These are phyloP conservation scores for Penicillium roqueforti DNA, from an alignment of 495 filamentous ascomycete species.

Conservation along the genomic window DNA sequence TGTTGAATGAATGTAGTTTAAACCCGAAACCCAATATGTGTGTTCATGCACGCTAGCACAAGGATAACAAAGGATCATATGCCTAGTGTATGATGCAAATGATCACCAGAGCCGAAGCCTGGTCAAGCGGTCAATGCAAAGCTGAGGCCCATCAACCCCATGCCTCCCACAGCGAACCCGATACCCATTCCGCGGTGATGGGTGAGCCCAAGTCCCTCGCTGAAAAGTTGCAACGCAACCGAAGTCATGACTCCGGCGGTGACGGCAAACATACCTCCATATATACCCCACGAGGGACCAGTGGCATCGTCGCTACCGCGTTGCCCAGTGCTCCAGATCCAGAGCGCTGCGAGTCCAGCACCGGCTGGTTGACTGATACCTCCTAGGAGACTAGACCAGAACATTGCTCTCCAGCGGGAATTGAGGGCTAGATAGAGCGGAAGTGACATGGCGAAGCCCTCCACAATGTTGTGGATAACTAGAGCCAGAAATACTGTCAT, in stretches of 20 bases:
- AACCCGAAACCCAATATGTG: not conserved
- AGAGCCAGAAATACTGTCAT: conserved; percentile 90
- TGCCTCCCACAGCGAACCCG: conserved; percentile 80
- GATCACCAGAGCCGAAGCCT: not conserved
- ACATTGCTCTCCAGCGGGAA: conserved; percentile 71
- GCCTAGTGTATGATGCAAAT: not conserved
- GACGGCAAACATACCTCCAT: conserved; percentile 83
- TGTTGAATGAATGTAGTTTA: not conserved
- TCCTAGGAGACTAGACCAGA: conserved; percentile 78
- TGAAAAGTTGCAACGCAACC: conserved; percentile 85
- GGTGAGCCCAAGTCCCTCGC: conserved; percentile 74
- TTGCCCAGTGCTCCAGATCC: conserved; percentile 62
- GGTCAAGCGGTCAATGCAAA: conserved; percentile 71
- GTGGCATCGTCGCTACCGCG: conserved; percentile 39
- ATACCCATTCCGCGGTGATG: conserved; percentile 79
- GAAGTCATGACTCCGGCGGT: conserved; percentile 94
- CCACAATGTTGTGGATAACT: conserved; percentile 96
- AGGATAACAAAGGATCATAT: conserved; percentile 2
- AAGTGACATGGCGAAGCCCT: conserved; percentile 91
- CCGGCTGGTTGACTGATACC: conserved; percentile 84
- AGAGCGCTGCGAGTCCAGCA: conserved; percentile 76
- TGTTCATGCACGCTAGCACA: conserved; percentile 5
- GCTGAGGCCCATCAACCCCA: conserved; percentile 83
- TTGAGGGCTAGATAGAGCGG: conserved; percentile 84
- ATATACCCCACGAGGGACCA: conserved; percentile 65